These are phyloP conservation scores for Saturnispora dispora DNA, from an alignment of 805 yeast genomes.

Conservation along the genomic window DNA sequence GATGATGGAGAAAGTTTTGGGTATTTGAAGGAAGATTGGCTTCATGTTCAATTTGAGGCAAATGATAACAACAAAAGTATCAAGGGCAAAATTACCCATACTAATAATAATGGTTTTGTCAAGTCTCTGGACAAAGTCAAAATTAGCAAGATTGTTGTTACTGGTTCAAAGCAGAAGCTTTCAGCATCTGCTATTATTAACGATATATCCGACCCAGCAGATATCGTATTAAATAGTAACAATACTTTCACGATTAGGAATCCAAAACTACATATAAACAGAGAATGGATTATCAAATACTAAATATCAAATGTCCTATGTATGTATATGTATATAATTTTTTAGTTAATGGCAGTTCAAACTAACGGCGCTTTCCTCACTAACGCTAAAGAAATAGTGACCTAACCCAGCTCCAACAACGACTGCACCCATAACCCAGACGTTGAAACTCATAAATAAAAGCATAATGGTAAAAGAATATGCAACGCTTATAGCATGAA, in stretches of 20 bases:
- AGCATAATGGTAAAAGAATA: conserved; percentile 39
- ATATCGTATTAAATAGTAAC: conserved; percentile 11
- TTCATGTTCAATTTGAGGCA: conserved; percentile 35
- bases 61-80: conserved; percentile 28
- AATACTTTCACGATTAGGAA: conserved; percentile 35
- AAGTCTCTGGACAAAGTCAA: conserved; percentile 28
- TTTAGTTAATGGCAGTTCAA: conserved; percentile 23
- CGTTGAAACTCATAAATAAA: conserved; percentile 39
- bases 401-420: conserved; percentile 35
- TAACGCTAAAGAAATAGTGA: conserved; percentile 23
- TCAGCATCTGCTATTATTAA: not conserved
- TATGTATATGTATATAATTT: not conserved
- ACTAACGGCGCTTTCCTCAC: conserved; percentile 12
- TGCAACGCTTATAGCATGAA: conserved; percentile 35
- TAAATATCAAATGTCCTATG: not conserved
- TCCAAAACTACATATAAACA: conserved; percentile 39
- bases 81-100: conserved; percentile 17
- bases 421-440: conserved; percentile 38
- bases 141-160: conserved; percentile 48
- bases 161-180: conserved; percentile 25
- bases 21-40: conserved; percentile 41
- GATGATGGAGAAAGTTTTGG: conserved; percentile 80
- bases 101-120: conserved; percentile 18
- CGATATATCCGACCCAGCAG: conserved; percentile 4
- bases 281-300: conserved; percentile 34